Percentiles rank a stretch among this genome's conserved stretches.
Conservation (phyloP, 2,329 filamentous ascomycete genomes). For the Cercospora brassicicola region DNA sequence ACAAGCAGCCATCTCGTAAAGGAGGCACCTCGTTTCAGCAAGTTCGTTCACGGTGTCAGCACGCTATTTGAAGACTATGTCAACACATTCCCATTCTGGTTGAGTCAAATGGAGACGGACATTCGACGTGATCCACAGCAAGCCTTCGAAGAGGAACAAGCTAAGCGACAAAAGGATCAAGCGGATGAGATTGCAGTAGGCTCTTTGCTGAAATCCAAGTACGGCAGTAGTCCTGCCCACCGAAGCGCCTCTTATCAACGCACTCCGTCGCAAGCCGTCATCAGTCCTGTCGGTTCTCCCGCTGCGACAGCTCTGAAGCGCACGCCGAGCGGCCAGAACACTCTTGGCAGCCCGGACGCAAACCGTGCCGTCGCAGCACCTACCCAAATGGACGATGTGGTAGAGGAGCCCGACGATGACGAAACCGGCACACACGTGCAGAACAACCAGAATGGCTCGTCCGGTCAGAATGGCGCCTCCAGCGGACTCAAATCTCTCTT, state of each 20-base stretch:
- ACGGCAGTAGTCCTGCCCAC: constrained; percentile 39
- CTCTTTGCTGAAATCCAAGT: constrained; percentile 67
- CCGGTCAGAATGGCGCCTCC: constrained; percentile 36
- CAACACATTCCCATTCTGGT: constrained; percentile 95
- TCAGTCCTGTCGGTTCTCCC: constrained; percentile 68
- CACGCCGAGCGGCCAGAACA: constrained; percentile 12
- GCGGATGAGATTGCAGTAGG: constrained; percentile 89
- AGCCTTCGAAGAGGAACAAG: constrained; percentile 89
- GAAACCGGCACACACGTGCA: constrained; percentile 46
- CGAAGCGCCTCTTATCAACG: constrained; percentile 20
- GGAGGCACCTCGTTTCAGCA: constrained; percentile 85
- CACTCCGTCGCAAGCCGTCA: constrained; percentile 60
- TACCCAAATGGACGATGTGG: constrained; percentile 38
- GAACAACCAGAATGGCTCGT: neutral
- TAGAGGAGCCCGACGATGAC: constrained; percentile 51
- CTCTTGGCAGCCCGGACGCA: constrained; percentile 19
- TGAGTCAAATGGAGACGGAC: constrained; percentile 85
- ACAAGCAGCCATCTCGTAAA: constrained; percentile 92
- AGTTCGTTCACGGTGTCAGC: constrained; percentile 92
- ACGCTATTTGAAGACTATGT: constrained; percentile 91
- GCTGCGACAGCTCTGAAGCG: constrained; percentile 17
- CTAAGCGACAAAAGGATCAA: constrained; percentile 73
- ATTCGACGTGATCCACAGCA: constrained; percentile 89
- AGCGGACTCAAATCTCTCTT: constrained; percentile 69
- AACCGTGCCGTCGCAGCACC: constrained; percentile 25